These are phyloP conservation scores for Phaseolus coccineus DNA, from an alignment of 331 rosid genomes.

Conservation along the genomic window DNA sequence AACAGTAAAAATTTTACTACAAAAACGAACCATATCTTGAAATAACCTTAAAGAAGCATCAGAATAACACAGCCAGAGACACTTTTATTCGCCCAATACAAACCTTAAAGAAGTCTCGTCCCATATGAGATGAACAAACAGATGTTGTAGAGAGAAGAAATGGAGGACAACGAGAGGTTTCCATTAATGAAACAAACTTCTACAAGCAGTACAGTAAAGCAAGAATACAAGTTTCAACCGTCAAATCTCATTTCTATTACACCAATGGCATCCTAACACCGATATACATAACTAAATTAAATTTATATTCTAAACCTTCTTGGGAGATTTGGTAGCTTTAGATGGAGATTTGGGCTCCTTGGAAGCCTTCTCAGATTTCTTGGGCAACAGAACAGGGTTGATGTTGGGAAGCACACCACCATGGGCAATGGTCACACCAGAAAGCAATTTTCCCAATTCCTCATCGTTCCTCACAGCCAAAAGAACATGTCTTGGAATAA, in stretches of 20 bases:
- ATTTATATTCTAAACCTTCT: slow-evolving; percentile 50
- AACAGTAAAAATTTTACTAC: too few relatives aligned
- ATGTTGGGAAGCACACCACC: slow-evolving; percentile 84
- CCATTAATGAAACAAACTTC: slow-evolving; percentile 3
- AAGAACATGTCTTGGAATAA: slow-evolving; percentile 71
- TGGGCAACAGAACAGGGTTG: slow-evolving; percentile 71
- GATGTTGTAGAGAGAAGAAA: background rate
- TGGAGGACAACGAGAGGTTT: background rate
- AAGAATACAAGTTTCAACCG: background rate
- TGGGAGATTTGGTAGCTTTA: slow-evolving; percentile 66
- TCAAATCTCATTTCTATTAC: background rate
- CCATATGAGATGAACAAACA: too few relatives aligned
- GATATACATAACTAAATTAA: slow-evolving; percentile 25
- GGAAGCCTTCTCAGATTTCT: slow-evolving; percentile 55
- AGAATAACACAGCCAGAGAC: too few relatives aligned
- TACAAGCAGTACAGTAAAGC: background rate
- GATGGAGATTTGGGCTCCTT: slow-evolving; percentile 74
- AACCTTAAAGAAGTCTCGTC: too few relatives aligned
- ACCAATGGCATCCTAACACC: slow-evolving; percentile 31
- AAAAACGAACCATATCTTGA: too few relatives aligned
- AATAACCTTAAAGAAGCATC: too few relatives aligned
- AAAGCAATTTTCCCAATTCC: slow-evolving; percentile 72
- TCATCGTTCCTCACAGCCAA: slow-evolving; percentile 79
- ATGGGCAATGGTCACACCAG: slow-evolving; percentile 80
- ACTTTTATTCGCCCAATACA: too few relatives aligned